Conservation (phyloP, 108 stramenopile species). For the Cyclostephanos invisitatus region DNA sequence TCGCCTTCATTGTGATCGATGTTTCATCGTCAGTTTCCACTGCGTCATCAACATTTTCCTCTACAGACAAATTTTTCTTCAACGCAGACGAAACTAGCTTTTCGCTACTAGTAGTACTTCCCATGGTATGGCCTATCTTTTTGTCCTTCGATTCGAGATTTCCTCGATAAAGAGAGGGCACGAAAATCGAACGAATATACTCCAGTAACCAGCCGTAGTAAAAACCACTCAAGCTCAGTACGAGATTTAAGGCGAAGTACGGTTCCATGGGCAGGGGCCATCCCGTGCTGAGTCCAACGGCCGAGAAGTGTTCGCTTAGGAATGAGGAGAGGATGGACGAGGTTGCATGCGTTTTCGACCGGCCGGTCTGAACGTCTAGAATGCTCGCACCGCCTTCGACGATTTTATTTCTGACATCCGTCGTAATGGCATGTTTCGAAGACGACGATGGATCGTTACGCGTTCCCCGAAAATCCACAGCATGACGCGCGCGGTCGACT, state of each 20-base stretch:
- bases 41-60: not conserved
- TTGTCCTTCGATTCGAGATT: not conserved
- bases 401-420: constrained; percentile 15
- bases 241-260: constrained; percentile 53
- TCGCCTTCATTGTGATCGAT: constrained; percentile 3
- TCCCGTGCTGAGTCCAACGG: constrained; percentile 54
- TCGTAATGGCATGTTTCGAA: not conserved
- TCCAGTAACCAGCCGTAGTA: constrained; percentile 52
- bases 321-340: constrained; percentile 20
- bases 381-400: not conserved
- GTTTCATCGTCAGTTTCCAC: constrained; percentile 1
- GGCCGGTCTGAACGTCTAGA: not conserved
- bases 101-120: not conserved
- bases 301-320: constrained; percentile 50
- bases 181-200: constrained; percentile 29
- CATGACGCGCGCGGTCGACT: constrained; percentile 4
- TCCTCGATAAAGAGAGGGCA: not conserved
- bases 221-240: constrained; percentile 66
- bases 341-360: constrained; percentile 7
- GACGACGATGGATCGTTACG: constrained; percentile 2
- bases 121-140: not conserved
- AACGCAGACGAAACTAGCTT: constrained; percentile 11
- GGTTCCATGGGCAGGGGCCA: constrained; percentile 65
- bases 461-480: not conserved
- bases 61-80: constrained; percentile 3